Base-by-base conservation (phyloP, 768 basidiomycete species). In the Phlebiopsis flavidoalba region DNA sequence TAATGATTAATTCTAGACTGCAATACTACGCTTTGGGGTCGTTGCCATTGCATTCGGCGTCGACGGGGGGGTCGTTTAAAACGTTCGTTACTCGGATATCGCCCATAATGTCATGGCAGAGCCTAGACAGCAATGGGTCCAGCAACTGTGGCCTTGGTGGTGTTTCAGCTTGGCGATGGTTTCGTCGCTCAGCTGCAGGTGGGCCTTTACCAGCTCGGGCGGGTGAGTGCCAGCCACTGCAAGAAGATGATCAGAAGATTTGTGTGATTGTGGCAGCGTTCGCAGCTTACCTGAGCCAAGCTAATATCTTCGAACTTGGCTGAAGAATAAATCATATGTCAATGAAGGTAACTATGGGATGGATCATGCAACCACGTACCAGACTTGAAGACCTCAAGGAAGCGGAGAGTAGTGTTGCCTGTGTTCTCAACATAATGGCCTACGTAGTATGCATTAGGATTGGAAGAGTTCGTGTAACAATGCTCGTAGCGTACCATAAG, bases 161-260 rank as follows among this genome's bases (percentile, higher is more conserved):
- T 80, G 63, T 75, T n/a, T 80, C 53, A 87, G 73, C 8, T 75
- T 72, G 1, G 76, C 70, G 36, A 87, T 80, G 5, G 77, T 74
- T 26, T 79, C 80, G 31, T 83, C 80, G 12, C 79, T 79, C 56
- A 88, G 65, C 31, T 76, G 76, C 21, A 87, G 77, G 63, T 86
- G 82, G 0, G 82, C 83, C 66, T 84, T 83, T 31, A 88, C 84
- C 10, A 88, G 75, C 37, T 76, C 76, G 6, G 78, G 81, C 2
- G 85, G 85, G 81, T 83, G 35, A 85, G 68, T 0, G 85, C 83
- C 17, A 87, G 74, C 85, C 85, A 86, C 66, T 86, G 80, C 15
- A 6, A 31, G 26, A 31, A 31, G 26, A 31, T 12, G 21, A 7
- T 21, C 8, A 43, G 43, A 46, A 46, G 45, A 19, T 53, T 37